These are phyloP conservation scores for Cercis canadensis DNA, from an alignment of 306 rosid species.

Conservation along the genomic window DNA sequence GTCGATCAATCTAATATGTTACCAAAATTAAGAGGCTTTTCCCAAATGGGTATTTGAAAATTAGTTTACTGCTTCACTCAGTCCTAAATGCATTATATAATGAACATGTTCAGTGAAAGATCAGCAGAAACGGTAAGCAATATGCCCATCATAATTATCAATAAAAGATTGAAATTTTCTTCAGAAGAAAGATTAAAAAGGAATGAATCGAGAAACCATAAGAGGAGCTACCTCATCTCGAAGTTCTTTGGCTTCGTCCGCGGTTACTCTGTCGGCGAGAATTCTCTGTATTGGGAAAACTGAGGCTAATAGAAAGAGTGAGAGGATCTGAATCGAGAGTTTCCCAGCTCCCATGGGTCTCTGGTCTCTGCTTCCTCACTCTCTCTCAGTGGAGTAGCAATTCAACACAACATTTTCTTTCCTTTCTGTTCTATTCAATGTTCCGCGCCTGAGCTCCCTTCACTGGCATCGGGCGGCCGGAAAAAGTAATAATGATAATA, in stretches of 20 bases:
- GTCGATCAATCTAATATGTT: not conserved
- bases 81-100: no score
- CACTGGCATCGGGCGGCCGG: not conserved
- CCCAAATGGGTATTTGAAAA: not conserved
- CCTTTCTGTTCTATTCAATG: no score
- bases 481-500: no score
- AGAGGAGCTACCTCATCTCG: conserved; percentile 65
- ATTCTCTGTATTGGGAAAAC: conserved; percentile 26
- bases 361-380: not conserved
- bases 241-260: conserved; percentile 71
- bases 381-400: not conserved
- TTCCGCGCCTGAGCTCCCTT: not conserved
- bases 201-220: not conserved
- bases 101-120: not conserved
- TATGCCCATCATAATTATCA: not conserved
- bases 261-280: conserved; percentile 69
- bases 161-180: conserved; percentile 2
- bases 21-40: not conserved
- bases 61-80: not conserved
- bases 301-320: conserved; percentile 40
- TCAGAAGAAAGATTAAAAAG: not conserved
- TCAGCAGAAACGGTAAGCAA: not conserved
- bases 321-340: conserved; percentile 46
- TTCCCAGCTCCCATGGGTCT: conserved; percentile 50
- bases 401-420: not conserved